These are phyloP conservation scores for Brasilioporus rufonigricans DNA, from an alignment of 768 basidiomycete genomes.

Conservation along the genomic window DNA sequence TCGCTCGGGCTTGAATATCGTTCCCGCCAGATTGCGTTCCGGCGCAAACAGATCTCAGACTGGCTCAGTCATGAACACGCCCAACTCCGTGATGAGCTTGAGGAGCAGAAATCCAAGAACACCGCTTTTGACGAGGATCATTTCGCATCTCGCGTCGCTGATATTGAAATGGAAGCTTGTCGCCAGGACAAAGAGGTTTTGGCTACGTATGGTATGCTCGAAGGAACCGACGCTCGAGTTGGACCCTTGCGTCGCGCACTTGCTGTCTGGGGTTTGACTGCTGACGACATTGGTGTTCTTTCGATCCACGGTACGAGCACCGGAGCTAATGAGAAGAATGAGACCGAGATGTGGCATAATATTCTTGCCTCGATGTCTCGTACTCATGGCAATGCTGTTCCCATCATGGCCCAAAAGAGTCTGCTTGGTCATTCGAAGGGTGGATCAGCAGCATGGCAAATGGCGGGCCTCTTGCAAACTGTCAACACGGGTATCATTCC, in stretches of 20 bases:
- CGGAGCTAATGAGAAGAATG: conserved; percentile 93
- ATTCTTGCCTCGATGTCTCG: conserved; percentile 88
- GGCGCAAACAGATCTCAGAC: conserved; percentile 89
- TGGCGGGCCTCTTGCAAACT: conserved; percentile 87
- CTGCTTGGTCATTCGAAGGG: conserved; percentile 98
- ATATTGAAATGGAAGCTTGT: conserved; percentile 87
- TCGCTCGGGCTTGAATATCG: conserved; percentile 87
- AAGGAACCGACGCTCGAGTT: conserved; percentile 80
- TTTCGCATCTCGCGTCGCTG: conserved; percentile 70
- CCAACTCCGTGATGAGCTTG: conserved; percentile 78
- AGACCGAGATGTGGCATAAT: conserved; percentile 95
- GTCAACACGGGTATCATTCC: conserved; percentile 85
- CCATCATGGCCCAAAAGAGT: conserved; percentile 96
- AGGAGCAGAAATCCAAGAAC: conserved; percentile 53
- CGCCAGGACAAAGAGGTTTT: conserved; percentile 92
- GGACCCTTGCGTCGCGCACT: conserved; percentile 93
- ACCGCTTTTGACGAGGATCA: conserved; percentile 61
- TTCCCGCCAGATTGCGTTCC: conserved; percentile 91
- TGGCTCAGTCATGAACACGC: conserved; percentile 91
- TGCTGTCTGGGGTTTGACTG: conserved; percentile 93
- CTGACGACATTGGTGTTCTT: conserved; percentile 88
- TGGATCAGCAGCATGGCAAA: conserved; percentile 98
- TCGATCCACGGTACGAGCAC: conserved; percentile 92
- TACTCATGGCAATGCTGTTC: conserved; percentile 94
- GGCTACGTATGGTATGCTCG: conserved; percentile 94